A percentile compares a stretch with the other conserved stretches of the same genome.
Evolutionary conservation across 2,329 filamentous ascomycete genomes (phyloP).

Genomic region (Penicillium sp.): DNA sequence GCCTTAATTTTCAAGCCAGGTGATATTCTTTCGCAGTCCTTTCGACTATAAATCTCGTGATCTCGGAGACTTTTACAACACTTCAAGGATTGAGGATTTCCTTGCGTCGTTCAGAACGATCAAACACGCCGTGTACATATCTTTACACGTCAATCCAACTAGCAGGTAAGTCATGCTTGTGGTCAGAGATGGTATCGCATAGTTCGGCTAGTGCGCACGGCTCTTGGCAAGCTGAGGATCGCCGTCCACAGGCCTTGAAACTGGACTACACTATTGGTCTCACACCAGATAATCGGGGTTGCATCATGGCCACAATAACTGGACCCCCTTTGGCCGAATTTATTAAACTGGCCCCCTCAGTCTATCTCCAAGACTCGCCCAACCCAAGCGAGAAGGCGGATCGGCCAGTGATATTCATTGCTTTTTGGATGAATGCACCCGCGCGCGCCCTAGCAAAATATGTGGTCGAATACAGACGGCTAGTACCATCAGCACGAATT

Average conservation of each 20-base stretch:
- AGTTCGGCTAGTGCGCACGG: conserved; percentile 1
- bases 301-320: conserved; percentile 10
- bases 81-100: background rate
- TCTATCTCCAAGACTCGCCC: conserved; percentile 40
- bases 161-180: background rate
- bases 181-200: background rate
- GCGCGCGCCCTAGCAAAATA: conserved; percentile 49
- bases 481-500: conserved; percentile 45
- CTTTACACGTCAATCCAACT: background rate
- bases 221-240: conserved; percentile 12
- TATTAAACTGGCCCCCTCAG: conserved; percentile 35
- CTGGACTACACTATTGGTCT: background rate
- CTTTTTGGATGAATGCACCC: conserved; percentile 50
- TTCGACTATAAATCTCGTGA: background rate
- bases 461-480: conserved; percentile 42
- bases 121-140: background rate
- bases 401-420: conserved; percentile 39
- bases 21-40: background rate
- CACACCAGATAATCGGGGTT: background rate
- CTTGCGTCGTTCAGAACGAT: background rate
- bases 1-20: background rate
- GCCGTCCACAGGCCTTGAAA: background rate
- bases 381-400: conserved; percentile 5
- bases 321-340: conserved; percentile 30
- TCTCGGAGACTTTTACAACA: background rate